Evolutionary conservation across 768 basidiomycete genomes (phyloP), one percentile per base, ranked within the genome.

Genomic region (Tricholoma matsutake): DNA sequence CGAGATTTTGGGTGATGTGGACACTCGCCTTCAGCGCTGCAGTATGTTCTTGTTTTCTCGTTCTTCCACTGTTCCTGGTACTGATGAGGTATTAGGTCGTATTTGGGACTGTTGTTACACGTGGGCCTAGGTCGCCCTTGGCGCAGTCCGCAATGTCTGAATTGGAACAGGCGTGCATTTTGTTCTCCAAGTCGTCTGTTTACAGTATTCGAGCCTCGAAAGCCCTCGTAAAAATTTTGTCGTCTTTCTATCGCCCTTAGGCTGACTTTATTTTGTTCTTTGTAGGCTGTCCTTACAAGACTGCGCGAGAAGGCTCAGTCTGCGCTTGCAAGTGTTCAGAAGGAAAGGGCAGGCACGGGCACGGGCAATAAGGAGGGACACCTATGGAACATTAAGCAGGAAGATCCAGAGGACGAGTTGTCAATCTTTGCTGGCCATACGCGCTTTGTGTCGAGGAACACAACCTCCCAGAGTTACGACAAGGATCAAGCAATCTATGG

Each of bases 71-170:
- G 3, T 18, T 32, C 8, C 31, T 32, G 29, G 45, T 28, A 13
- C 25, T 25, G 20, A 28, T 20, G 37, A 34, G 7, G 31, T 9
- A 10, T 43, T 60, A 91, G 89, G 81, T 91, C 9, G 86, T 92
- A 14, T 88, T 92, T 66, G 92, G 89, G 3, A 87, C 88, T 4
- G 86, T 93, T 18, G 91, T 89, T 2, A 89, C 87, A 2, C 83
- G 88, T 29, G 85, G 87, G 3, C 91, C 91, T 5, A 76, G 81
- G 6, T 89, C 86, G 1, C 83, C 87, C 0, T 70, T 92, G 10
- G 91, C 91, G 0, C 72, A 79, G 11, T 78, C 81, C 1, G 91
- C 91, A 3, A 85, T 92, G 73, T 71, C 77, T 18, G 88, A 92
- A 65, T 78, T 93, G 7, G 88, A 90, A 29, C 81, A 83, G 45